Base-by-base conservation (phyloP, 345 rosid species). In the Jatropha curcas region DNA sequence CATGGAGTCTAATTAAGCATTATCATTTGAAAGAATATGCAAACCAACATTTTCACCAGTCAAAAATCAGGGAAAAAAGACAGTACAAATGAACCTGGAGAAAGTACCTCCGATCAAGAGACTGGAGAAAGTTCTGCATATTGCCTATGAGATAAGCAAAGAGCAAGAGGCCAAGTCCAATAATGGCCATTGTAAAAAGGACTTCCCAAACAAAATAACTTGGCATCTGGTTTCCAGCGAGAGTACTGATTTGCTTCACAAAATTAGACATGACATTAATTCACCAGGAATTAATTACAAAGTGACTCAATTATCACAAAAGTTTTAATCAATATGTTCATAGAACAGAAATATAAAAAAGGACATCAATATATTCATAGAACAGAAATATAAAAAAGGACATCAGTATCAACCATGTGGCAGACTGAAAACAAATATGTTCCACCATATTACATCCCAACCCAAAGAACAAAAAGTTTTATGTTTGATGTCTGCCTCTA, bases 131-230 rank as follows among this genome's bases (percentile, higher is more conserved):
- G 77, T 90, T 94, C 78, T 94, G 98, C 87, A 92, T 94, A 79
- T 94, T 94, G 63, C 98, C 98, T 71, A 92, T 92, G 73, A 94
- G 93, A 76, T 87, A 89, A 43, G 95, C 97, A 71, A 94, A 94
- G 41, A 94, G 93, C 87, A 94, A 78, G 69, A 94, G 97, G 22
- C 98, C 98, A 22, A 92, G 57, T 77, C 94, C 97, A 19, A 90
- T 76, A 35, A 94, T 86, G 31, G 75, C 85, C 97, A 94, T 92
- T 39, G 97, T 92, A 73, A 92, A 94, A 53, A 92, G 84, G 80
- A 94, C 91, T 85, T 94, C 98, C 82, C 87, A 68, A 1, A 84
- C 37, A 74, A 85, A 89, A 82, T 90, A 92, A 86, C 98, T 94
- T 10, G 98, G 98, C 34, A 0, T 17, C 79, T 67, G 97, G 77